phyloP scores from a whole-genome alignment of 805 yeast genomes.

The Torulaspora maleeae region DNA sequence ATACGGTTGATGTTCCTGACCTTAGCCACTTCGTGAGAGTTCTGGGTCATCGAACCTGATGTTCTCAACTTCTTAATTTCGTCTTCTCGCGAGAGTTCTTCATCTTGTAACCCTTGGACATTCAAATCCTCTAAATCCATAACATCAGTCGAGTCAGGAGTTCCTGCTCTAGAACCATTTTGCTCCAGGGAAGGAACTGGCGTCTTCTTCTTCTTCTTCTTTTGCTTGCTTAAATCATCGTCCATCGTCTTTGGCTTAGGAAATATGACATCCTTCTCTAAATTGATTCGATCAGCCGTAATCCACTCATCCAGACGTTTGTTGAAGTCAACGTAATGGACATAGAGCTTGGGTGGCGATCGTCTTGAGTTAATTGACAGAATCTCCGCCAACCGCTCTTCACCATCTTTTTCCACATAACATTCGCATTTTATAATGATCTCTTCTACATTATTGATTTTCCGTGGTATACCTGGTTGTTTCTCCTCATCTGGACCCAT shows the following conservation, averaged over 20 bases:
- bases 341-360: slow-evolving; percentile 77
- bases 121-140: slow-evolving; percentile 81
- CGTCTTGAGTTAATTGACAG: slow-evolving; percentile 70
- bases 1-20: slow-evolving; percentile 78
- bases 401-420: slow-evolving; percentile 75
- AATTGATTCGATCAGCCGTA: slow-evolving; percentile 62
- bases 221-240: slow-evolving; percentile 37
- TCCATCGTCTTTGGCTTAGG: slow-evolving; percentile 58
- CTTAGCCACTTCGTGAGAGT: slow-evolving; percentile 76
- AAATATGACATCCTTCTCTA: slow-evolving; percentile 59
- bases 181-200: slow-evolving; percentile 8
- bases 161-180: slow-evolving; percentile 17
- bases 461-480: slow-evolving; percentile 27
- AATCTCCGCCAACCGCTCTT: slow-evolving; percentile 77
- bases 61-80: slow-evolving; percentile 89
- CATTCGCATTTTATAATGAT: slow-evolving; percentile 75
- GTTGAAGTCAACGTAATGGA: slow-evolving; percentile 91
- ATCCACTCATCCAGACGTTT: slow-evolving; percentile 98
- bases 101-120: slow-evolving; percentile 73
- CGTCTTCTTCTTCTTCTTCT: slow-evolving; percentile 38
- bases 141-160: slow-evolving; percentile 49
- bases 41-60: slow-evolving; percentile 97
- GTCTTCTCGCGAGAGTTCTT: slow-evolving; percentile 78
- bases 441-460: slow-evolving; percentile 41
- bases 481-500: slow-evolving; percentile 26